A percentile compares a stretch with the other conserved stretches of the same genome.
These are phyloP conservation scores for Sugiyamaella grinbergsii DNA, from an alignment of 1,139 yeast genomes.

Conservation along the genomic window DNA sequence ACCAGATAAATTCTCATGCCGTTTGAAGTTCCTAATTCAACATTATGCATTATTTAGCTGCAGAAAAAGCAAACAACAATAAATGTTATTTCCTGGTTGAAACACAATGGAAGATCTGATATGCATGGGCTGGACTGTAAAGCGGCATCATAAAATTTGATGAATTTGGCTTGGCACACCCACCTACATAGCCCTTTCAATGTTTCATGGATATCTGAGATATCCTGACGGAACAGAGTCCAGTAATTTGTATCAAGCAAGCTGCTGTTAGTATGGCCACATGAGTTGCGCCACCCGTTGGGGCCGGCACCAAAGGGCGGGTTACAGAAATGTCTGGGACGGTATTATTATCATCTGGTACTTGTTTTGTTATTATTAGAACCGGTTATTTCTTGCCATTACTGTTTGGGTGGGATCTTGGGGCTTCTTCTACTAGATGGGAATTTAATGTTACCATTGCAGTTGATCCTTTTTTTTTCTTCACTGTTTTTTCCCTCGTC, in stretches of 20 bases:
- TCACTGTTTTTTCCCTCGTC: too few species aligned
- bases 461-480: too few species aligned
- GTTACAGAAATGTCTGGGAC: conserved; percentile 6
- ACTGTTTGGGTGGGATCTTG: not conserved
- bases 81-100: not conserved
- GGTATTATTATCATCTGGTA: not conserved
- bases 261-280: not conserved
- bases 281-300: not conserved
- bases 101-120: not conserved
- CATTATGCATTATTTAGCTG: not conserved
- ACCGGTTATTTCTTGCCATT: not conserved
- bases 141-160: too few species aligned
- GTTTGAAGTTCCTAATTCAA: not conserved
- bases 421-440: conserved; percentile 2
- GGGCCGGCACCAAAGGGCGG: not conserved
- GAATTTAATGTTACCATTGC: conserved; percentile 3
- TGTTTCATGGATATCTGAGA: too few species aligned
- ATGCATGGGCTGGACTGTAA: not conserved
- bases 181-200: too few species aligned
- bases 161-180: too few species aligned
- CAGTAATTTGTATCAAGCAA: not conserved
- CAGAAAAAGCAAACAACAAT: not conserved
- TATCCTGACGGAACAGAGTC: too few species aligned
- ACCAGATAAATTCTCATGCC: not conserved
- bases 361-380: conserved; percentile 4